Evolutionary conservation across 306 rosid genomes (phyloP).

Genomic region (Trichosanthes truncata): DNA sequence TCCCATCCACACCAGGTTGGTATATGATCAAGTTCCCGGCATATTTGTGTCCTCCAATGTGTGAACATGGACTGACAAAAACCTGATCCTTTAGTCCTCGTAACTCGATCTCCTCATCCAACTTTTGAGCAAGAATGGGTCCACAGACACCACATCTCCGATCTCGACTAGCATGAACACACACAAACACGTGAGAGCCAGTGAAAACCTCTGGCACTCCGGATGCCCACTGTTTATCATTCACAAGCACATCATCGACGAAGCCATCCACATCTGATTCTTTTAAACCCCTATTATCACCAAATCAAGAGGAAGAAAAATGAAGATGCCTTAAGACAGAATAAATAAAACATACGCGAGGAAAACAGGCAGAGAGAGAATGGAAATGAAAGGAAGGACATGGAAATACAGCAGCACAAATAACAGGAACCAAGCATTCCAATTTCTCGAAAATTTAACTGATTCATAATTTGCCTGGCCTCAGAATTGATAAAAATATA

Average conservation of each 20-base stretch:
- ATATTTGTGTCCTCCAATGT: slow-evolving; percentile 84
- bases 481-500: neutral
- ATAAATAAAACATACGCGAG: neutral
- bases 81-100: slow-evolving; percentile 59
- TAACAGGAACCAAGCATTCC: neutral
- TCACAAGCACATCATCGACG: slow-evolving; percentile 77
- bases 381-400: neutral
- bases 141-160: slow-evolving; percentile 94
- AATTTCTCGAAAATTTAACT: neutral
- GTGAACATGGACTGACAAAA: slow-evolving; percentile 66
- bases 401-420: neutral
- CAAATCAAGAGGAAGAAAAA: neutral
- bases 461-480: neutral
- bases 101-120: slow-evolving; percentile 45
- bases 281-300: slow-evolving; percentile 48
- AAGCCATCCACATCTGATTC: slow-evolving; percentile 64
- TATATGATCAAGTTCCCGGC: slow-evolving; percentile 79
- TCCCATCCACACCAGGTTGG: slow-evolving; percentile 50
- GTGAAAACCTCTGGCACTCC: slow-evolving; percentile 34
- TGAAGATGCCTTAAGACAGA: slow-evolving; percentile 11
- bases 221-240: slow-evolving; percentile 50
- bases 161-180: slow-evolving; percentile 91
- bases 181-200: slow-evolving; percentile 78
- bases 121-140: slow-evolving; percentile 59
- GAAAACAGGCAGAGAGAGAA: neutral